Evolutionary conservation across 306 rosid species (phyloP).

Genomic region (Potentilla sterilis): DNA sequence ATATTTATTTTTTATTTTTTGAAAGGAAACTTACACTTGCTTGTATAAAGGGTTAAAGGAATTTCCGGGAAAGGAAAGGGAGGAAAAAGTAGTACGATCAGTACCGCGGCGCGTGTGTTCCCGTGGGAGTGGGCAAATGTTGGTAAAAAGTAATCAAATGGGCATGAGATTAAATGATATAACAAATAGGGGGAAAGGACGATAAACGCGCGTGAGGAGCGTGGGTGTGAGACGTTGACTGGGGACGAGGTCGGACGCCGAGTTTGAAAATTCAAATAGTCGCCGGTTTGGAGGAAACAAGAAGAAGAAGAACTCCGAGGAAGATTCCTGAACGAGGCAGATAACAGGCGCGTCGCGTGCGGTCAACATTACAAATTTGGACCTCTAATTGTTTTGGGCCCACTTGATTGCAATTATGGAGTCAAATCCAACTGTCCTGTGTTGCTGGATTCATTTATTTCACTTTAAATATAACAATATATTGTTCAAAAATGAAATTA

Average conservation of each 20-base stretch:
- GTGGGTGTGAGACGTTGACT: slow-evolving; percentile 1
- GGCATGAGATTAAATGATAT: slow-evolving; percentile 3
- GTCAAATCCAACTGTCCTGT: slow-evolving; percentile 8
- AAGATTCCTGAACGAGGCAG: slow-evolving; percentile 46
- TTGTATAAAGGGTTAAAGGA: too few relatives aligned
- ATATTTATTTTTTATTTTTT: too few relatives aligned
- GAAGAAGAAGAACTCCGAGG: background rate
- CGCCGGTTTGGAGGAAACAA: slow-evolving; percentile 2
- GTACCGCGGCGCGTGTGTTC: background rate
- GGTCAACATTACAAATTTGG: background rate
- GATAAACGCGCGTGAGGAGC: background rate
- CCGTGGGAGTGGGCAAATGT: background rate
- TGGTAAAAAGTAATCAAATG: background rate
- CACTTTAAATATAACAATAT: background rate
- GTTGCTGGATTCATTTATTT: slow-evolving; percentile 1
- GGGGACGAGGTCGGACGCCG: slow-evolving; percentile 39
- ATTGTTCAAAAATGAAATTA: background rate
- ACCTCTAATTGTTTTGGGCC: background rate
- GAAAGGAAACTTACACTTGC: too few relatives aligned
- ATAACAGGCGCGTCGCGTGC: slow-evolving; percentile 1
- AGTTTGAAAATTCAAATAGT: slow-evolving; percentile 40
- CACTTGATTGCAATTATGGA: background rate
- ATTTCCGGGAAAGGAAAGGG: background rate
- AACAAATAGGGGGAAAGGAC: background rate
- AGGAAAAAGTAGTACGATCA: background rate